phyloP scores from a whole-genome alignment of 192 early-diverging fungal genomes.

The Gamsiella multidivaricata region DNA sequence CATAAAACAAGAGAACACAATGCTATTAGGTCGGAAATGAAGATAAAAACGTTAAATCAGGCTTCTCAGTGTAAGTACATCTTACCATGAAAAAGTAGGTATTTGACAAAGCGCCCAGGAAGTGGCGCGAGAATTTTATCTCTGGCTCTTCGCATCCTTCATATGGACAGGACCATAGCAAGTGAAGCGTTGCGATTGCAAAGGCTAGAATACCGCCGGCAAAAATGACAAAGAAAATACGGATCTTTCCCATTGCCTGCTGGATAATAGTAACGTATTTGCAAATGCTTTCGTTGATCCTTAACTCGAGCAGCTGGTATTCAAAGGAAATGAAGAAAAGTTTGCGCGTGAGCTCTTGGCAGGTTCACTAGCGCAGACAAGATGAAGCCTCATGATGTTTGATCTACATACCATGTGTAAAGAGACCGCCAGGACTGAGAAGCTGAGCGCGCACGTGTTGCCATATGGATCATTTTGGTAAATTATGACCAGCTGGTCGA shows the following conservation, averaged over 20 bases:
- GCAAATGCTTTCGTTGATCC: conserved; percentile 19
- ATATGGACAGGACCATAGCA: conserved; percentile 5
- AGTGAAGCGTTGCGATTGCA: conserved; percentile 11
- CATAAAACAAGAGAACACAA: too few species aligned
- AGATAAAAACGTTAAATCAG: too few species aligned
- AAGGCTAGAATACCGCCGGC: conserved; percentile 13
- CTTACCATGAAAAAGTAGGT: too few species aligned
- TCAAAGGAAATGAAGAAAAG: background rate
- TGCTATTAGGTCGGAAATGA: too few species aligned
- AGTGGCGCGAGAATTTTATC: too few species aligned
- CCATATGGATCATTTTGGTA: background rate
- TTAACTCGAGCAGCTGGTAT: conserved; percentile 13
- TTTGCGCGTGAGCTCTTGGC: too few species aligned
- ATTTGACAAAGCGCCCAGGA: too few species aligned
- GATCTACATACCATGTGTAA: conserved; percentile 13
- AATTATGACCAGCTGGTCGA: conserved; percentile 19
- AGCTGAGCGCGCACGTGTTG: conserved; percentile 7
- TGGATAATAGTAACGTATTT: conserved; percentile 36
- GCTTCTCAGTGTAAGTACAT: too few species aligned
- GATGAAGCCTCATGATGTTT: too few species aligned
- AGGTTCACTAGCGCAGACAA: too few species aligned
- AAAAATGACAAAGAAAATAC: conserved; percentile 29
- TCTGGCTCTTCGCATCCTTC: too few species aligned
- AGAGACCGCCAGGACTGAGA: conserved; percentile 18
- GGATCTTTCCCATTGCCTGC: conserved; percentile 18